phyloP scores from a whole-genome alignment of 306 rosid genomes.

The Abrus precatorius region DNA sequence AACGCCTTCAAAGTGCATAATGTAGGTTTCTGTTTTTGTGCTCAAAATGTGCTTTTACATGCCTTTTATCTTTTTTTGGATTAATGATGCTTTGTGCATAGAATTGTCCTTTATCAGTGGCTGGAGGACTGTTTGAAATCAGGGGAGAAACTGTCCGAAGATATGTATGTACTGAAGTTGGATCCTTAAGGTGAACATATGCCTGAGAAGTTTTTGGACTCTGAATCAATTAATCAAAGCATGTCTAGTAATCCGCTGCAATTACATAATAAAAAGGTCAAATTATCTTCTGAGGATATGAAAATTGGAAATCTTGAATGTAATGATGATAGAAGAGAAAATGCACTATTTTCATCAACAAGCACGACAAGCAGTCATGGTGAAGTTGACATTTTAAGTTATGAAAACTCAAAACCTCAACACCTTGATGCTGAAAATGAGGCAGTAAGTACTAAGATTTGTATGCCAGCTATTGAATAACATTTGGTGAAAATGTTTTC shows the following conservation, averaged over 20 bases:
- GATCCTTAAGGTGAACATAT: slow-evolving; percentile 51
- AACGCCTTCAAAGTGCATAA: background rate
- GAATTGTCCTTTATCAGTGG: slow-evolving; percentile 76
- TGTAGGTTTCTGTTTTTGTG: slow-evolving; percentile 34
- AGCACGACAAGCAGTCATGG: slow-evolving; percentile 47
- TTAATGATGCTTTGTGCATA: slow-evolving; percentile 57
- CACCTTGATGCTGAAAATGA: slow-evolving; percentile 52
- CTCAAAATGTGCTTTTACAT: slow-evolving; percentile 18
- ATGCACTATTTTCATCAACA: slow-evolving; percentile 25
- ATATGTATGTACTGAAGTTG: slow-evolving; percentile 61
- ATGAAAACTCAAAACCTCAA: slow-evolving; percentile 44
- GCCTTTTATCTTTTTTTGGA: slow-evolving; percentile 16
- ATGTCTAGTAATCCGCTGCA: slow-evolving; percentile 50
- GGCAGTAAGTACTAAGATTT: slow-evolving; percentile 52
- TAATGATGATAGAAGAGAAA: slow-evolving; percentile 39
- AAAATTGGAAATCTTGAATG: slow-evolving; percentile 43
- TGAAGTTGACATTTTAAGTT: slow-evolving; percentile 43
- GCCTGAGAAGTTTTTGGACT: slow-evolving; percentile 43
- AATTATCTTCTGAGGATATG: slow-evolving; percentile 49
- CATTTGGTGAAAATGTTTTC: slow-evolving; percentile 23
- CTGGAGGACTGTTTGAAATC: slow-evolving; percentile 84
- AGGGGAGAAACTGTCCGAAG: slow-evolving; percentile 78
- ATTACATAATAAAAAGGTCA: slow-evolving; percentile 60
- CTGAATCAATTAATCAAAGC: slow-evolving; percentile 42
- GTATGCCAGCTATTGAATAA: slow-evolving; percentile 23